Percentiles rank a stretch among this genome's conserved stretches.
Evolutionary conservation across 2,329 filamentous ascomycete genomes (phyloP).

Genomic region (Colletotrichum lini): DNA sequence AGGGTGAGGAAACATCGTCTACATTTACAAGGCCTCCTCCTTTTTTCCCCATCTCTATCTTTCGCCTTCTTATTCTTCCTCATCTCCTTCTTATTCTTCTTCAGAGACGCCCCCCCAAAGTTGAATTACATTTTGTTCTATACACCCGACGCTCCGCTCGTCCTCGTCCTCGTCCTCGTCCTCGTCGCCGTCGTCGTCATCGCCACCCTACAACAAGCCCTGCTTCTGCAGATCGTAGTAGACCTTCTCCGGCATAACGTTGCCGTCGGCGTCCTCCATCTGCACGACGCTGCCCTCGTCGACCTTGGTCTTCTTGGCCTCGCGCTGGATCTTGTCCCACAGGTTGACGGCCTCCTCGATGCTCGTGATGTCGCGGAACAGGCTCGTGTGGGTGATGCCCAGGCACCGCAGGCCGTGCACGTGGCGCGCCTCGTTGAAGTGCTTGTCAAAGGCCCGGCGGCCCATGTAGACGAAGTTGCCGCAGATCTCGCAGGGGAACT

Average conservation of each 20-base stretch:
- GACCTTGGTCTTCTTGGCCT: constrained; percentile 83
- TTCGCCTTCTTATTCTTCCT: background rate
- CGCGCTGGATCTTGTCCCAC: constrained; percentile 93
- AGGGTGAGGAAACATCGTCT: background rate
- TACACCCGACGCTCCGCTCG: background rate
- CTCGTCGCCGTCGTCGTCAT: background rate
- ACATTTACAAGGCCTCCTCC: background rate
- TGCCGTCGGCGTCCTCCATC: constrained; percentile 98
- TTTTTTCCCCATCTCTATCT: too few species aligned
- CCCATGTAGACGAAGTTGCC: constrained; percentile 99
- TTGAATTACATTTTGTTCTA: background rate
- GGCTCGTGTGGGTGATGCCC: constrained; percentile 89
- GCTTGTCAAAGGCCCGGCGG: constrained; percentile 95
- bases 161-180: background rate
- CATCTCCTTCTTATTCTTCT: background rate
- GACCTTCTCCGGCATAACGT: constrained; percentile 99
- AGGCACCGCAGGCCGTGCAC: constrained; percentile 95
- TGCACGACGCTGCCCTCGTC: constrained; percentile 90
- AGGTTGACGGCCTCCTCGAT: constrained; percentile 91
- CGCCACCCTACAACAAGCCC: constrained; percentile 75
- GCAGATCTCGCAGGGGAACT: constrained; percentile 96
- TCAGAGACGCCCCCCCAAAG: background rate
- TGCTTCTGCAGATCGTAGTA: constrained; percentile 96
- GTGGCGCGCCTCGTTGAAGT: constrained; percentile 95
- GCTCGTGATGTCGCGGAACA: constrained; percentile 94